Conservation (phyloP, 768 basidiomycete genomes). For the Lactarius vividus region DNA sequence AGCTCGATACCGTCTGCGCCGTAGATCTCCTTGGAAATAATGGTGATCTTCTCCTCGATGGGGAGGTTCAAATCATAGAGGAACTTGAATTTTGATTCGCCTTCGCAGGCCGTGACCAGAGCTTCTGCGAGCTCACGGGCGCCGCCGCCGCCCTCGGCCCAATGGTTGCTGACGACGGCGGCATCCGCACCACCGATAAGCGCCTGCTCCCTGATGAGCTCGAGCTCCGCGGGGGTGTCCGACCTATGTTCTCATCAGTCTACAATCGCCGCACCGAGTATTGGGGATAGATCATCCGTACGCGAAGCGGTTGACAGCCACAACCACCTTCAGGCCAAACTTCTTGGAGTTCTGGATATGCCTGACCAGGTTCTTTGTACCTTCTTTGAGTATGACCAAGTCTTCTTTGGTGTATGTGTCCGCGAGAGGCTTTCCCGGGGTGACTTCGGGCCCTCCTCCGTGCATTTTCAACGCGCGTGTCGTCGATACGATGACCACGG, state of each 20-base stretch:
- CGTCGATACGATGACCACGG: slow-evolving; percentile 93
- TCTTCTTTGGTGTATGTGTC: slow-evolving; percentile 95
- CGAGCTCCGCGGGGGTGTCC: slow-evolving; percentile 87
- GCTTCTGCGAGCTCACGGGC: slow-evolving; percentile 89
- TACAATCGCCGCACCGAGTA: not conserved
- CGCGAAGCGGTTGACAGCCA: slow-evolving; percentile 95
- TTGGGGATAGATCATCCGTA: slow-evolving; percentile 42
- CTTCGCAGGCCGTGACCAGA: slow-evolving; percentile 83
- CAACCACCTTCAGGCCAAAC: slow-evolving; percentile 94
- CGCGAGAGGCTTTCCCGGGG: slow-evolving; percentile 90
- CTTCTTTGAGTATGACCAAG: slow-evolving; percentile 82
- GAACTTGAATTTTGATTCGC: slow-evolving; percentile 84
- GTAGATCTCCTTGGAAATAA: slow-evolving; percentile 89
- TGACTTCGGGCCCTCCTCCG: slow-evolving; percentile 95
- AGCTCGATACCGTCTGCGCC: slow-evolving; percentile 89
- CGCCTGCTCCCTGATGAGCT: slow-evolving; percentile 76
- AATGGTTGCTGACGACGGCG: slow-evolving; percentile 94
- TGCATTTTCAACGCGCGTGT: slow-evolving; percentile 99
- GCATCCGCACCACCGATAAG: slow-evolving; percentile 88
- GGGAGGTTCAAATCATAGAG: slow-evolving; percentile 83
- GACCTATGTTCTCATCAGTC: slow-evolving; percentile 46
- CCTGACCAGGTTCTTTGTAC: slow-evolving; percentile 88
- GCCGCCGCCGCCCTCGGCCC: slow-evolving; percentile 93
- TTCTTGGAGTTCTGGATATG: slow-evolving; percentile 95
- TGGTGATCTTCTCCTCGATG: slow-evolving; percentile 84